phyloP scores from a whole-genome alignment of 2,329 filamentous ascomycete species.

The Juglanconis oblonga region DNA sequence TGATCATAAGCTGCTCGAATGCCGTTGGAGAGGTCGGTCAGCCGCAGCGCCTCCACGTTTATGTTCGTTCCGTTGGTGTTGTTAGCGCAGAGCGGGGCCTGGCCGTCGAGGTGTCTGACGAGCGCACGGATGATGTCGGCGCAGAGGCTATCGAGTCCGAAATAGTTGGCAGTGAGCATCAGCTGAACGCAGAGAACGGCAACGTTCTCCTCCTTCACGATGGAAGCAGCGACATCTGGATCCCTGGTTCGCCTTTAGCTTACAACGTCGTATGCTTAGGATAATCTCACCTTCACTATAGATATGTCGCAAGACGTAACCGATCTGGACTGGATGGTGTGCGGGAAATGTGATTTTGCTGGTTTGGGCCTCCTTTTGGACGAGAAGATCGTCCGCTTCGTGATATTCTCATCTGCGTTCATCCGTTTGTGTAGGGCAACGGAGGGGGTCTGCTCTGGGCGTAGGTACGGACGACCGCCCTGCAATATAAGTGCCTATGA shows the following conservation, averaged over 20 bases:
- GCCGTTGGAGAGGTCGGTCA: not conserved
- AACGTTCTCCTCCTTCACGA: not conserved
- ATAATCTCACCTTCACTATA: not conserved
- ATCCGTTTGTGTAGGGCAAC: no score
- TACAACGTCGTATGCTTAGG: accelerated
- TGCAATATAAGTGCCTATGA: no score
- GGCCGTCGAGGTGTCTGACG: not conserved
- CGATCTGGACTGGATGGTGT: constrained; percentile 32
- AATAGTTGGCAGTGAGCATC: not conserved
- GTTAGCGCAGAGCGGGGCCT: not conserved
- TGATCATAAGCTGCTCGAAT: not conserved
- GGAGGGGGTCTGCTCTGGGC: no score
- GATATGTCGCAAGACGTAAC: not conserved
- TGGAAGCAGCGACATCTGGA: not conserved
- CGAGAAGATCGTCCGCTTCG: no score
- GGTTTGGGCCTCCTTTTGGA: not conserved
- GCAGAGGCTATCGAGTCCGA: not conserved
- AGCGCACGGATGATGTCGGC: not conserved
- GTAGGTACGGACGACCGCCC: no score
- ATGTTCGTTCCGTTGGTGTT: no score
- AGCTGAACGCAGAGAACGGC: not conserved
- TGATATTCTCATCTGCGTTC: not conserved
- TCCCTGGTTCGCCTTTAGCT: not conserved
- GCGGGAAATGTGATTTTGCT: not conserved
- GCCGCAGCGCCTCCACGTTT: no score